Evolutionary conservation across 2,329 filamentous ascomycete genomes (phyloP).

Genomic region (Verticillium zaregamsianum): DNA sequence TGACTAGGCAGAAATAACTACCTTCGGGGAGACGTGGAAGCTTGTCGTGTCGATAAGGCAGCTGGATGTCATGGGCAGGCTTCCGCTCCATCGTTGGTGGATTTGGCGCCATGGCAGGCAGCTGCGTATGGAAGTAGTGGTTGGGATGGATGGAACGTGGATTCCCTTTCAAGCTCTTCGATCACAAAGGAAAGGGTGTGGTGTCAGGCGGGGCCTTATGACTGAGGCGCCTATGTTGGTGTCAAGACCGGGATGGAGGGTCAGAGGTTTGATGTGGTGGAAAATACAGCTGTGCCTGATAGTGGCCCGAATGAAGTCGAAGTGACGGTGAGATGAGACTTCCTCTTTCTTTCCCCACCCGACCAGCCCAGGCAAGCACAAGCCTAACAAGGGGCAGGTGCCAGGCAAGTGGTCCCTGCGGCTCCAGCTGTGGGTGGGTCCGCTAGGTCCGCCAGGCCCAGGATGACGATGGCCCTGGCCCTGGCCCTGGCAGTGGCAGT

Average conservation of each 20-base stretch:
- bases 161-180: background rate
- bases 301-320: background rate
- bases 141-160: background rate
- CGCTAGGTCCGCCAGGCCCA: background rate
- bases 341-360: background rate
- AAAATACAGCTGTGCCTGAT: background rate
- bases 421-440: background rate
- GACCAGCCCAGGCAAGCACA: background rate
- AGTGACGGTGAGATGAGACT: background rate
- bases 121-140: background rate
- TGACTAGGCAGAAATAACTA: conserved; percentile 2
- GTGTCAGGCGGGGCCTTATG: background rate
- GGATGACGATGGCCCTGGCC: conserved; percentile 1
- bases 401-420: background rate
- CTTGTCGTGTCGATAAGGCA: conserved; percentile 2
- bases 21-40: conserved; percentile 15
- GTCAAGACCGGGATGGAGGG: background rate
- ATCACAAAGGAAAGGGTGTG: background rate
- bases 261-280: background rate
- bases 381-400: background rate
- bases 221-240: background rate
- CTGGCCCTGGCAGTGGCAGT: background rate
- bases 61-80: background rate
- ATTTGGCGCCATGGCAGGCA: conserved; percentile 13
- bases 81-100: conserved; percentile 1